These are phyloP conservation scores for Pichia sp. DNA, from an alignment of 1,139 yeast species.

Conservation along the genomic window DNA sequence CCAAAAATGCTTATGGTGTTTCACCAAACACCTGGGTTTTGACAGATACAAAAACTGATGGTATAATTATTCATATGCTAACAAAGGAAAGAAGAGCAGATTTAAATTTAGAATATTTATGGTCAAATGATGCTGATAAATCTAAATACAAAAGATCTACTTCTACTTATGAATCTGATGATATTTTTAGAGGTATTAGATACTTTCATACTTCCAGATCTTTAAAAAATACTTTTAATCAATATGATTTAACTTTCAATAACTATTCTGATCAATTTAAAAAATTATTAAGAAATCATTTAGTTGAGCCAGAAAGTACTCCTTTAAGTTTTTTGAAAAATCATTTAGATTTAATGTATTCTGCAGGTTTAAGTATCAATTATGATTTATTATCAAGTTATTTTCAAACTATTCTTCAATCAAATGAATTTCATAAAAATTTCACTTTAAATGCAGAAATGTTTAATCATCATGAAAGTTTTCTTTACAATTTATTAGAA, in stretches of 20 bases:
- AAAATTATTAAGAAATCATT: conserved; percentile 22
- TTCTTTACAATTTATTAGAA: conserved; percentile 16
- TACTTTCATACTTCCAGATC: conserved; percentile 34
- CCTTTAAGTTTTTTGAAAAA: conserved; percentile 19
- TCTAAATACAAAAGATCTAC: conserved; percentile 25
- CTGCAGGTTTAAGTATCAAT: conserved; percentile 24
- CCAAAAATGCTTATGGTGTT: conserved; percentile 51
- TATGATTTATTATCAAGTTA: conserved; percentile 19
- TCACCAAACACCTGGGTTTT: conserved; percentile 73
- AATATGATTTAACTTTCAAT: conserved; percentile 11
- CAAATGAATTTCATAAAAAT: conserved; percentile 23
- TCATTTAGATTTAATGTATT: conserved; percentile 26
- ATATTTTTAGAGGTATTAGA: conserved; percentile 45
- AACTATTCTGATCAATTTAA: conserved; percentile 26
- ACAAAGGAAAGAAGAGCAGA: conserved; percentile 63
- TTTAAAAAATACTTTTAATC: conserved; percentile 11
- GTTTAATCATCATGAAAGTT: conserved; percentile 19
- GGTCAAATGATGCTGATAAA: conserved; percentile 39
- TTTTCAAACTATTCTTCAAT: conserved; percentile 23
- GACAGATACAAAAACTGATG: conserved; percentile 60
- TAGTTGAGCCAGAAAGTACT: conserved; percentile 16
- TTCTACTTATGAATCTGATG: conserved; percentile 29
- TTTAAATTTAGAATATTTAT: conserved; percentile 64
- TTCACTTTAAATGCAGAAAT: conserved; percentile 8
- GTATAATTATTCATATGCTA: conserved; percentile 63